Base-by-base conservation (phyloP, 2,329 filamentous ascomycete species). In the Ceratocystis ficicola region DNA sequence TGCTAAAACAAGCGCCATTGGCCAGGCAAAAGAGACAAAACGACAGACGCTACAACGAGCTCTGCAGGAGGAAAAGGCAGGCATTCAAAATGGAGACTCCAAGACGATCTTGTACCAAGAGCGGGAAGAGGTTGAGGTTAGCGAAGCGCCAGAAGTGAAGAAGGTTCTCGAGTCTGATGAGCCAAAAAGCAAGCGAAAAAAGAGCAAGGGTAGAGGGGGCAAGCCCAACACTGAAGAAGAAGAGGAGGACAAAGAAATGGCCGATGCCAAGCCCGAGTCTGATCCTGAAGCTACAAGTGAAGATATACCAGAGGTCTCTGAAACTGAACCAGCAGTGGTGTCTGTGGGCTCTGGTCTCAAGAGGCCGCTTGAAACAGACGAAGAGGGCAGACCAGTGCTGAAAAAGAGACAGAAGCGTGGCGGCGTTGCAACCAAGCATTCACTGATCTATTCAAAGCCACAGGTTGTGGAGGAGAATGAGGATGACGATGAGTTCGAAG, bases 311-410 rank as follows among this genome's bases (percentile, higher is more conserved):
- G 20, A 52, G 55, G 55, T 12, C 3, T 3, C 28, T 4, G 69
- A 44, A 61, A 68, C n/a, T 69, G 70, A 30, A 25, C 50, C 64
- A n/a, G 32, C 62, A 32, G 50, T 67, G 28, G 17, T 5, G 17
- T 59, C 55, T 1, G 76, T 84, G 64, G 94, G 94, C 22, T 87
- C 86, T 68, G 94, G 94, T 5, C 75, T 99, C 67, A 97, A 97
- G 74, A 83, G 92, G 52, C 90, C 92, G 1, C 78, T 99, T 10
- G 89, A 95, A 57, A 70, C 90, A 8, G 90, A 90, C 69, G 85
- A 89, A 1, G 84, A 87, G 67, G 90, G 93, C 5, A 85, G 84
- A 65, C 94, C 93, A 0, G 79, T 96, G 2, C 84, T 97, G 63
- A 87, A 88, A 72, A 94, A 90, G 73, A 83, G 90, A 63, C 91